Evolutionary conservation across 2,329 filamentous ascomycete genomes (phyloP).

Genomic region (Verticillium tricorpus): DNA sequence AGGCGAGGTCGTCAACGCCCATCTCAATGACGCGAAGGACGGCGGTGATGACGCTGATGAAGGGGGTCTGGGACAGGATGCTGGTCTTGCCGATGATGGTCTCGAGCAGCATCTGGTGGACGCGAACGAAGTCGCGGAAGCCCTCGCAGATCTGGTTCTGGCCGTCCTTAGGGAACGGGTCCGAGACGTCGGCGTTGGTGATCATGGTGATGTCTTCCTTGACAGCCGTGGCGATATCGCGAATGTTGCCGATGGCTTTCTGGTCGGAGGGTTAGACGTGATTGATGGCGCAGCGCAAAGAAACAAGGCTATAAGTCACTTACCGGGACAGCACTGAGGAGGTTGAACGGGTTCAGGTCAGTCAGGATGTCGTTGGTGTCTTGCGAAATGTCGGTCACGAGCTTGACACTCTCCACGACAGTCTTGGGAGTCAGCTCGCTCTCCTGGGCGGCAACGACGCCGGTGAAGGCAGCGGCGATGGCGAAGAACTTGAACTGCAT

Average conservation of each 20-base stretch:
- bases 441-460: neutral
- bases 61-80: slow-evolving; percentile 9
- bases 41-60: slow-evolving; percentile 10
- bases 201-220: slow-evolving; percentile 3
- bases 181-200: neutral
- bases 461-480: neutral
- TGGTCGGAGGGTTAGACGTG: neutral
- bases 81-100: slow-evolving; percentile 12
- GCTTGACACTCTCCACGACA: neutral
- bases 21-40: slow-evolving; percentile 13
- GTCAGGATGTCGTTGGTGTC: neutral
- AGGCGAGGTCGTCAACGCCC: slow-evolving; percentile 14
- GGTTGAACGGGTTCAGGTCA: neutral
- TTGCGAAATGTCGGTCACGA: neutral
- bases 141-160: slow-evolving; percentile 12
- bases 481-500: slow-evolving; percentile 1
- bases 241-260: slow-evolving; percentile 1
- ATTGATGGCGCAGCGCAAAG: fast-evolving
- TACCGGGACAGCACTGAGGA: neutral
- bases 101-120: slow-evolving; percentile 15
- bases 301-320: neutral
- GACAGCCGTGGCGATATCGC: slow-evolving; percentile 4
- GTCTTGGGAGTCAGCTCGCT: neutral
- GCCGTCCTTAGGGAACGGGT: slow-evolving; percentile 5
- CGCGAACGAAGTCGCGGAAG: slow-evolving; percentile 9